Conservation (phyloP, 176 grass and related monocot genomes). For the Musa itinerans region DNA sequence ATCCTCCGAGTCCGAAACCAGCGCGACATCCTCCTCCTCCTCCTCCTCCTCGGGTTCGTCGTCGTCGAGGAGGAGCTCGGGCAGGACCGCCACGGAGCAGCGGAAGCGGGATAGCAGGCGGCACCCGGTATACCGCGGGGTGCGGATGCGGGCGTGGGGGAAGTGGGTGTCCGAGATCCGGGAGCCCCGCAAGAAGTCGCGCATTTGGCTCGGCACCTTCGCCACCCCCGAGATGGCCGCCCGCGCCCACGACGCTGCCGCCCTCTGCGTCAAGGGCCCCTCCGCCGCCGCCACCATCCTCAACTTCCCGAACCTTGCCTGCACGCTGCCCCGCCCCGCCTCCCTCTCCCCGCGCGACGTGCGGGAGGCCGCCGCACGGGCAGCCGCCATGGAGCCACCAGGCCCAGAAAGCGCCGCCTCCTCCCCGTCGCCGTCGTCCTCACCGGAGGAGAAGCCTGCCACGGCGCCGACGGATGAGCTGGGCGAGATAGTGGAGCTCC, state of each 20-base stretch:
- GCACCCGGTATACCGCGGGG: slow-evolving; percentile 15
- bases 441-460: background rate
- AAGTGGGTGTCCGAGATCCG: slow-evolving; percentile 26
- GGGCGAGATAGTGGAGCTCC: slow-evolving; percentile 20
- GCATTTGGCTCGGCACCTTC: slow-evolving; percentile 22
- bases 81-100: background rate
- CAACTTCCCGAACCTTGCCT: slow-evolving; percentile 12
- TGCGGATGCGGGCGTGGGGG: slow-evolving; percentile 23
- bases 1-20: background rate
- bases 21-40: background rate
- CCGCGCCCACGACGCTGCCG: slow-evolving; percentile 17
- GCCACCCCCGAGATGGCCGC: slow-evolving; percentile 17
- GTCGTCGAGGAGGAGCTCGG: background rate
- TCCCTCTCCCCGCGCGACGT: slow-evolving; percentile 1
- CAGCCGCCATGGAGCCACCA: background rate
- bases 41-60: background rate
- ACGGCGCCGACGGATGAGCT: background rate
- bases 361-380: background rate
- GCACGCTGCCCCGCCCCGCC: slow-evolving; percentile 2
- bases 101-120: background rate
- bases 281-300: slow-evolving; percentile 5
- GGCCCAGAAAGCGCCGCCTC: background rate
- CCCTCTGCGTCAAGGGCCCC: slow-evolving; percentile 11
- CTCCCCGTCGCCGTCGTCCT: too few species aligned
- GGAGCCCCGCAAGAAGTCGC: slow-evolving; percentile 18